Conservation (phyloP, 2,329 filamentous ascomycete species). For the Diaporthe helianthi region DNA sequence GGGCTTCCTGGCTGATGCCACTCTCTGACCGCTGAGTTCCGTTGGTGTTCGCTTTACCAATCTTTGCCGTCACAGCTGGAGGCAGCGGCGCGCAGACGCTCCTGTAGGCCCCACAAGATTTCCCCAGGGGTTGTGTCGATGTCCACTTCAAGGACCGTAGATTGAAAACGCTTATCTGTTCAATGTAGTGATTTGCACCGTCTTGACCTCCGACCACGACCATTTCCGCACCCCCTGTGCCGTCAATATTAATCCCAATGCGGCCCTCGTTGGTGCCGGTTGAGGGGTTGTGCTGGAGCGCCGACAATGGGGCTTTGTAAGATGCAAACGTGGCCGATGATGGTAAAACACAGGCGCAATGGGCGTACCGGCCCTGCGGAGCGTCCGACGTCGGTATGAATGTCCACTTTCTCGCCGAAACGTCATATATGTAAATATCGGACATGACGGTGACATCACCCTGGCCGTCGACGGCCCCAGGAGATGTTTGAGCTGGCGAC, state of each 20-base stretch:
- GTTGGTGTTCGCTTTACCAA: slow-evolving; percentile 65
- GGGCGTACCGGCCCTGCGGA: slow-evolving; percentile 93
- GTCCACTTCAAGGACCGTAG: slow-evolving; percentile 95
- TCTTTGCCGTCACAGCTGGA: slow-evolving; percentile 67
- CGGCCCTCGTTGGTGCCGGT: slow-evolving; percentile 85
- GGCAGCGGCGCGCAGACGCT: slow-evolving; percentile 90
- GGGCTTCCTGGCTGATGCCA: slow-evolving; percentile 60
- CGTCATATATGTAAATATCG: slow-evolving; percentile 95
- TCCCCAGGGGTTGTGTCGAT: slow-evolving; percentile 82
- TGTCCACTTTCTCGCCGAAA: slow-evolving; percentile 82
- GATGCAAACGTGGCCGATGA: slow-evolving; percentile 90
- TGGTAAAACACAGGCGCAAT: slow-evolving; percentile 91
- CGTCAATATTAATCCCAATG: slow-evolving; percentile 88
- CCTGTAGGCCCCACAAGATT: slow-evolving; percentile 94
- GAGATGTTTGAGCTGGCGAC: slow-evolving; percentile 75
- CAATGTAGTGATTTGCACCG: slow-evolving; percentile 97
- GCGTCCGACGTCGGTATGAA: slow-evolving; percentile 80
- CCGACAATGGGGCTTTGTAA: slow-evolving; percentile 80
- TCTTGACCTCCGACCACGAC: slow-evolving; percentile 96
- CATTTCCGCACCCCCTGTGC: slow-evolving; percentile 94
- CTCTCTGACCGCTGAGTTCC: slow-evolving; percentile 51
- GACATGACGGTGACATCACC: slow-evolving; percentile 97
- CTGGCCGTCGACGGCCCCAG: slow-evolving; percentile 60
- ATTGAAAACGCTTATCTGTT: slow-evolving; percentile 98
- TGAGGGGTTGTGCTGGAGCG: slow-evolving; percentile 87